Evolutionary conservation across 2,329 filamentous ascomycete species (phyloP).

Genomic region (Trichoderma asperellum): DNA sequence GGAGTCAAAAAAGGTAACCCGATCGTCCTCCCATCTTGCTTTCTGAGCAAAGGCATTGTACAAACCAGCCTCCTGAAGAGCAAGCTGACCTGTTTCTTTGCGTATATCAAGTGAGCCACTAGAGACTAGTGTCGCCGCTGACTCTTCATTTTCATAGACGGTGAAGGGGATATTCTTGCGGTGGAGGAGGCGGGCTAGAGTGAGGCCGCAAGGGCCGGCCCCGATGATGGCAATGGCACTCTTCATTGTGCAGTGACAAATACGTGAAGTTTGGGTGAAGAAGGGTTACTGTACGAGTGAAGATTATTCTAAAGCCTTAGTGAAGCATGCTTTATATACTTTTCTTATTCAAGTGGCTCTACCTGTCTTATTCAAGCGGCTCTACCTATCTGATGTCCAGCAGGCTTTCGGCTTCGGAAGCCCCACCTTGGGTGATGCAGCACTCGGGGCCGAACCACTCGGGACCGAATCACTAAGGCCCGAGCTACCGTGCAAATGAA

Average conservation of each 20-base stretch:
- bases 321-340: neutral
- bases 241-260: conserved; percentile 11
- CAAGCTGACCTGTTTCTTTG: conserved; percentile 15
- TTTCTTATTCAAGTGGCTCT: too few relatives aligned
- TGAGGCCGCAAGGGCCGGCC: conserved; percentile 14
- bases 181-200: conserved; percentile 14
- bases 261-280: neutral
- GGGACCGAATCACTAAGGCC: neutral
- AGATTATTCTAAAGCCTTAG: neutral
- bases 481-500: neutral
- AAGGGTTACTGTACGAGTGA: neutral
- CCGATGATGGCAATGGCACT: conserved; percentile 18
- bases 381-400: neutral
- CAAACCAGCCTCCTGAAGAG: conserved; percentile 10
- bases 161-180: conserved; percentile 6
- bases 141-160: conserved; percentile 2
- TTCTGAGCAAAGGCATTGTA: conserved; percentile 13
- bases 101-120: conserved; percentile 18
- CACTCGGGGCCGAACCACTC: neutral
- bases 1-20: conserved; percentile 10
- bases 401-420: neutral
- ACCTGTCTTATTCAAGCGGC: neutral
- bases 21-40: conserved; percentile 18
- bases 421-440: neutral
- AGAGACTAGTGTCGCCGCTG: neutral